Evolutionary conservation across 2,329 filamentous ascomycete genomes (phyloP).

Genomic region (Colletotrichum sp.): DNA sequence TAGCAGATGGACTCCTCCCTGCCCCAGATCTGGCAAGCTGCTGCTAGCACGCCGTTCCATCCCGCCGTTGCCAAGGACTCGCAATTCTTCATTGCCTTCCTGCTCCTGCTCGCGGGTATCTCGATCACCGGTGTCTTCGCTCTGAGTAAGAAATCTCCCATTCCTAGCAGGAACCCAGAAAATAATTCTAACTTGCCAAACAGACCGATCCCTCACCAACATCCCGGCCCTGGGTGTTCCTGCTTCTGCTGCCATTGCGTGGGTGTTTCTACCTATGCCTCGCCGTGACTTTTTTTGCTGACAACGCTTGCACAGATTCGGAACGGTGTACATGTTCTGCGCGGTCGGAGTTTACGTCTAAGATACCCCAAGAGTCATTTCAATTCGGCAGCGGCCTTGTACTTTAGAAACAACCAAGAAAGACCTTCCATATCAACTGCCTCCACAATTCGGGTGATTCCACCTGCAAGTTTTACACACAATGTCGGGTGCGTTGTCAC

Average conservation of each 20-base stretch:
- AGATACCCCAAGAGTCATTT: constrained; percentile 48
- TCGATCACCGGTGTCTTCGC: constrained; percentile 80
- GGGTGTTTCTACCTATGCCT: constrained; percentile 43
- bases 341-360: constrained; percentile 98
- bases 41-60: constrained; percentile 83
- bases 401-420: constrained; percentile 23
- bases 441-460: constrained; percentile 2
- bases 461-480: not conserved
- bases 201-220: constrained; percentile 83
- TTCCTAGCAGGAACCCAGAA: not conserved
- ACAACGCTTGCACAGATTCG: constrained; percentile 65
- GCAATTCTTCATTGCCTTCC: constrained; percentile 84
- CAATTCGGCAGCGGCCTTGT: constrained; percentile 23
- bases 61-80: constrained; percentile 80
- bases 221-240: constrained; percentile 81
- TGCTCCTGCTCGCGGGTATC: constrained; percentile 75
- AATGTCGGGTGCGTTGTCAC: constrained; percentile 29
- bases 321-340: constrained; percentile 98
- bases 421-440: constrained; percentile 7
- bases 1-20: constrained; percentile 76
- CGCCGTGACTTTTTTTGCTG: constrained; percentile 8
- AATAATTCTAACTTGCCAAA: constrained; percentile 25
- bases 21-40: constrained; percentile 91
- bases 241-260: constrained; percentile 90
- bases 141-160: constrained; percentile 67